Evolutionary conservation across 768 basidiomycete genomes (phyloP), one percentile per base, ranked within the genome.

Genomic region (Phanerochaete sordida): DNA sequence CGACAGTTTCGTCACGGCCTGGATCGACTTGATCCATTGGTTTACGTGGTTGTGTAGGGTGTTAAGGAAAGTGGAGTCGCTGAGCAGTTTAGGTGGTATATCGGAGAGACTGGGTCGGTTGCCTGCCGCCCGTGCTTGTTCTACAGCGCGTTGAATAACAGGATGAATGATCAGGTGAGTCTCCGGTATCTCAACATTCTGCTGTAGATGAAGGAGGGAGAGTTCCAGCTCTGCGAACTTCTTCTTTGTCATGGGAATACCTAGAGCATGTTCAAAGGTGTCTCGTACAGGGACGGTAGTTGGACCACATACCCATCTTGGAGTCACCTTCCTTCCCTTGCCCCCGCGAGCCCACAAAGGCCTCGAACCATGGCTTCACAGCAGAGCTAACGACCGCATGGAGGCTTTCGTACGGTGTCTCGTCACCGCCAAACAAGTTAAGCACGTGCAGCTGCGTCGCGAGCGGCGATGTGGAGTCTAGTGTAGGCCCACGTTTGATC

Each of bases 121-220:
- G 59, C 78, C 83, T 19, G 73, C 69, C 57, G 80, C 75, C 65
- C 84, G 83, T 11, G 83, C 81, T 68, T 86, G 85, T 69, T 95
- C 91, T 23, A 97, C 93, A 0, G 95, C 91, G 52, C 87, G 81
- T 61, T 93, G 88, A 62, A 99, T 92, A 63, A 84, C 80, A 37
- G 94, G 94, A 69, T 98, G 95, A 55, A 98, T 91, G 64, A 91
- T 79, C 30, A 98, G 85, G 66, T 94, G 89, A 3, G 94, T 96
- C 73, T 98, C 94, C 0, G 97, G 97, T 55, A 98, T 98, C 77
- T 99, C 97, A 63, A 98, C 96, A 66, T 99, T 99, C 74, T 98
- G 97, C 69, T 98, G 96, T 5, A 98, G 81, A 71, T 99, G 97
- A 1, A 98, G 78, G 16, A 98, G 77, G 1, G 93, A 95, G 11